A percentile compares a stretch with the other conserved stretches of the same genome.
Evolutionary conservation across 2,329 filamentous ascomycete species (phyloP).

Genomic region (Penicillium digitatum): DNA sequence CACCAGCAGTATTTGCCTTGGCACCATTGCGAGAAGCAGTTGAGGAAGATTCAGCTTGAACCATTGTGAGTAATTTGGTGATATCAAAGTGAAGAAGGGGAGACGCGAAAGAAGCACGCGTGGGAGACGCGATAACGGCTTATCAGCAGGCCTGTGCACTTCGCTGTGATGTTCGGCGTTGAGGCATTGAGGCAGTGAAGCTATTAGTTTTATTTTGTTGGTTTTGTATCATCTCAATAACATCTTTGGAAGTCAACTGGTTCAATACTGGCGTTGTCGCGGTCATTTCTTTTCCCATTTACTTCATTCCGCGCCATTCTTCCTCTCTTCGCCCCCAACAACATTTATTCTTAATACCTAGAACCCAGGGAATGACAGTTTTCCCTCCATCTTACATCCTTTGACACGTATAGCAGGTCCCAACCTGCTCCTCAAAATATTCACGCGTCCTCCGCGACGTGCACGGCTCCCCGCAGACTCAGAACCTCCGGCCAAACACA

Average conservation of each 20-base stretch:
- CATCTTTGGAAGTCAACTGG: background rate
- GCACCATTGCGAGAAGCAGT: slow-evolving; percentile 42
- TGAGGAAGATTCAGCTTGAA: slow-evolving; percentile 47
- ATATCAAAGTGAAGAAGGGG: background rate
- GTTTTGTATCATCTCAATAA: background rate
- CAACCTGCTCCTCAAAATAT: background rate
- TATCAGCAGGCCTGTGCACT: slow-evolving; percentile 16
- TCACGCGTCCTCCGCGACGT: background rate
- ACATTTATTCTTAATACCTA: slow-evolving; percentile 5
- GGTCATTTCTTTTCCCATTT: background rate
- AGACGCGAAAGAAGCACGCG: slow-evolving; percentile 34
- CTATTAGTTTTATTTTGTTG: background rate
- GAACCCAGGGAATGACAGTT: background rate
- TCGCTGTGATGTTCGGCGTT: background rate
- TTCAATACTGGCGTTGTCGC: background rate
- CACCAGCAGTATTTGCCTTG: slow-evolving; percentile 39
- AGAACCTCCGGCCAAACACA: background rate
- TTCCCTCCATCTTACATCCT: background rate
- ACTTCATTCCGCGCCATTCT: slow-evolving; percentile 4
- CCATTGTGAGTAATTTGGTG: slow-evolving; percentile 30
- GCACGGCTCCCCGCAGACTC: background rate
- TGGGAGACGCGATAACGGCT: slow-evolving; percentile 22
- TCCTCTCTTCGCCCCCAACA: background rate
- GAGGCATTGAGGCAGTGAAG: background rate
- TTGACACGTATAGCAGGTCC: background rate